Evolutionary conservation across 1,284 basidiomycete species (phyloP), one percentile per base, ranked within the genome.

Genomic region (Fereydounia khargensis): DNA sequence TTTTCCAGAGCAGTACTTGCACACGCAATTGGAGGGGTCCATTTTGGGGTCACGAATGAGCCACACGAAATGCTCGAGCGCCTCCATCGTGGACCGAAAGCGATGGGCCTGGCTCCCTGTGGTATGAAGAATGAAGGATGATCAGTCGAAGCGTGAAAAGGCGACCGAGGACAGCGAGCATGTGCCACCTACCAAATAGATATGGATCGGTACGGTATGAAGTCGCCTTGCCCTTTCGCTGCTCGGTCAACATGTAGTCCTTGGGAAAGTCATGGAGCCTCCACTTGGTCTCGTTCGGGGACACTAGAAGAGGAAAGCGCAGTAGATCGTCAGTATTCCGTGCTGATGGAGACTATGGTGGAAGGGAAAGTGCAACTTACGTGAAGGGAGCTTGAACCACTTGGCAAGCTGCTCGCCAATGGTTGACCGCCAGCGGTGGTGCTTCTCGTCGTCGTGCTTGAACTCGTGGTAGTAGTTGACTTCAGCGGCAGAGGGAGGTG

Each of bases 1-100:
- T n/a, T n/a, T n/a, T n/a, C n/a, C n/a, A n/a, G 39, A 24, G 40
- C 66, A 68, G 56, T 67, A 64, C 19, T 58, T 67, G 57, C 66
- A 68, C 1, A 24, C 16, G 23, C 66, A 68, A 18, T 56, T 56
- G n/a, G 28, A 32, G 1, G 6, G 17, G 16, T 65, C 35, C 43
- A 63, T 42, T 2, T 39, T 44, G 2, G 64, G 53, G 27, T 68
- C 56, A 17, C 27, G 19, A 16, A 68, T n/a, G 18, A 68, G 49
- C 56, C 56, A 67, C 11, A 50, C 20, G 6, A 61, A 22, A 27
- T 68, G 66, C 4, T 59, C 55, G 3, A 58, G 5, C 11, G 44
- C 39, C 28, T 68, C 66, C 16, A 46, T 53, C 11, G 52, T 49
- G 8, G 60, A 64, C 1, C 63, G 41, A 36, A 68, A 68, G 21